Evolutionary conservation across 352 stramenopile genomes (phyloP).

Genomic region (Globisporangium canariense): DNA sequence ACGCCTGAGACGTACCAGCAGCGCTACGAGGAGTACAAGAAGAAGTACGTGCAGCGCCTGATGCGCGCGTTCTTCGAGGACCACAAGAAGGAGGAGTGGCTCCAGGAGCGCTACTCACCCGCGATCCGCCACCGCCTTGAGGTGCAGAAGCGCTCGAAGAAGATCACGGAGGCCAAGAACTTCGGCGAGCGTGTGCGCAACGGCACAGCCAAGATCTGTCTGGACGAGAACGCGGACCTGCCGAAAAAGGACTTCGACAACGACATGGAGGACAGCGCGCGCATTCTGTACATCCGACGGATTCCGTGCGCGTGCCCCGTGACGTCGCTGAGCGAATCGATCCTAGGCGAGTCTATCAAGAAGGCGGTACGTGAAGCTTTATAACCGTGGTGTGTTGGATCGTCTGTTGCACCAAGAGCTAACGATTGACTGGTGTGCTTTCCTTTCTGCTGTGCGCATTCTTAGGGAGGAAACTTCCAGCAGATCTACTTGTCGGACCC

Average conservation of each 20-base stretch:
- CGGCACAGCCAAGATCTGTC: slow-evolving; percentile 48
- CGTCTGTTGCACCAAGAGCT: not conserved
- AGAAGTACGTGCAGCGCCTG: slow-evolving; percentile 77
- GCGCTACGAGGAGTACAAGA: slow-evolving; percentile 88
- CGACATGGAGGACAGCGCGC: slow-evolving; percentile 72
- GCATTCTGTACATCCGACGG: slow-evolving; percentile 76
- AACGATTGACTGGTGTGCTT: not conserved
- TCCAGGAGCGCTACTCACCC: slow-evolving; percentile 83
- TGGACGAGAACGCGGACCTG: slow-evolving; percentile 58
- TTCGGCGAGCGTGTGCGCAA: slow-evolving; percentile 64
- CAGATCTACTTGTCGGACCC: slow-evolving; percentile 80
- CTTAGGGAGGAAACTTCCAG: slow-evolving; percentile 66
- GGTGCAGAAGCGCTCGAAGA: slow-evolving; percentile 59
- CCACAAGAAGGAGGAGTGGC: slow-evolving; percentile 83
- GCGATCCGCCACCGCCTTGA: slow-evolving; percentile 66
- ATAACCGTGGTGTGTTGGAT: not conserved
- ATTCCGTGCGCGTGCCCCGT: slow-evolving; percentile 78
- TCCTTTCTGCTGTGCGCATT: slow-evolving; percentile 3
- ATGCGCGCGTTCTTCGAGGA: slow-evolving; percentile 83
- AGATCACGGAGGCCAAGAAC: slow-evolving; percentile 70
- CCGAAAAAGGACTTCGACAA: slow-evolving; percentile 60
- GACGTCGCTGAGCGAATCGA: slow-evolving; percentile 58
- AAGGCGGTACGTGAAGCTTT: slow-evolving; percentile 58
- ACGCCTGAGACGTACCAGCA: slow-evolving; percentile 82
- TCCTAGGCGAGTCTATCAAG: slow-evolving; percentile 73